phyloP scores from a whole-genome alignment of 345 rosid species.

The Rhodamnia argentea region DNA sequence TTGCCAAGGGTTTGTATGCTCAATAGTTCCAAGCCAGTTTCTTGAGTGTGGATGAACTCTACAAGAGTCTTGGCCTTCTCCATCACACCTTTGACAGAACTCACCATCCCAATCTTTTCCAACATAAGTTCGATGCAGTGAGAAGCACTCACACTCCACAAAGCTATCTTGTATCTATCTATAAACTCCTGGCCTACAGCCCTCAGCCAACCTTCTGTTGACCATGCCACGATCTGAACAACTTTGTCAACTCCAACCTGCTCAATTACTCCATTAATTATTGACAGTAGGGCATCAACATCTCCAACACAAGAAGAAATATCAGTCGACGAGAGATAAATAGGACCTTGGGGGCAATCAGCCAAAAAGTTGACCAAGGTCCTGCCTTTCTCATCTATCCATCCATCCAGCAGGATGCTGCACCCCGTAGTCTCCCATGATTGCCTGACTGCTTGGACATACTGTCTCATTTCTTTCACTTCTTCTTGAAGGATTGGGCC shows the following conservation, averaged over 20 bases:
- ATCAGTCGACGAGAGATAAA: conserved; percentile 39
- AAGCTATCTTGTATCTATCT: conserved; percentile 13
- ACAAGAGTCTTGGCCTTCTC: conserved; percentile 26
- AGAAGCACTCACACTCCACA: conserved; percentile 53
- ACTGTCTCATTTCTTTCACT: conserved; percentile 23
- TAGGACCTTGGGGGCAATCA: conserved; percentile 39
- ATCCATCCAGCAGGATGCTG: conserved; percentile 58
- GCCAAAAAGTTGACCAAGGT: conserved; percentile 39
- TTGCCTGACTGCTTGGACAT: conserved; percentile 24
- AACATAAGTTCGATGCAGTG: conserved; percentile 55
- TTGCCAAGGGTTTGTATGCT: conserved; percentile 8
- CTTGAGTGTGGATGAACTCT: conserved; percentile 9
- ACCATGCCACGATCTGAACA: conserved; percentile 39
- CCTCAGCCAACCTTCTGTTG: conserved; percentile 45
- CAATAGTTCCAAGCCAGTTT: conserved; percentile 5
- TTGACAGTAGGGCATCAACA: conserved; percentile 11
- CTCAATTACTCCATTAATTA: conserved; percentile 28
- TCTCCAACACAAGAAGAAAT: conserved; percentile 15
- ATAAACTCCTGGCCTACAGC: conserved; percentile 25
- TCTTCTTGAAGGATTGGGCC: conserved; percentile 8
- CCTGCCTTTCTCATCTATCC: conserved; percentile 38
- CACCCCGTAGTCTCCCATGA: conserved; percentile 57
- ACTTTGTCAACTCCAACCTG: conserved; percentile 43
- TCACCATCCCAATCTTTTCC: conserved; percentile 17
- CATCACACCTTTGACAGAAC: conserved; percentile 8